Evolutionary conservation across 1,284 basidiomycete species (phyloP).

Genomic region (Neolentinus lepideus): DNA sequence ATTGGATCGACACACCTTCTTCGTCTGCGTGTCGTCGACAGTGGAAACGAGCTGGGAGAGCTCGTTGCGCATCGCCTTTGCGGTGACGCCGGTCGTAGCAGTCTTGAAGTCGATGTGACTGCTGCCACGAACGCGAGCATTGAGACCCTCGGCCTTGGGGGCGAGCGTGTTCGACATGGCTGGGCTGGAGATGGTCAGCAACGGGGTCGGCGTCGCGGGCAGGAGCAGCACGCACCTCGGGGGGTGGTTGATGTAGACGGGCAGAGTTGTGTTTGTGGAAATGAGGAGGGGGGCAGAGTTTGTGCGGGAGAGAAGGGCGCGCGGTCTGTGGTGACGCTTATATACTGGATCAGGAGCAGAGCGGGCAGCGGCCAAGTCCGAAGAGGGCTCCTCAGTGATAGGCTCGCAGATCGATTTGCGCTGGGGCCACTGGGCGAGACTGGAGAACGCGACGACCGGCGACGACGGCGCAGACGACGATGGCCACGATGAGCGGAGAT

Average conservation of each 20-base stretch:
- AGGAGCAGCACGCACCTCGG: conserved; percentile 15
- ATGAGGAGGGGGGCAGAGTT: conserved; percentile 40
- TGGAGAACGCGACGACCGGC: conserved; percentile 17
- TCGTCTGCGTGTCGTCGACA: conserved; percentile 72
- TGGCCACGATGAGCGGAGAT: conserved; percentile 7
- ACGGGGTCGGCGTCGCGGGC: background rate
- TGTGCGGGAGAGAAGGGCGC: conserved; percentile 4
- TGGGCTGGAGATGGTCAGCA: conserved; percentile 10
- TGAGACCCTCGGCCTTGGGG: conserved; percentile 56
- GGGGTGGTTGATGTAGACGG: conserved; percentile 46
- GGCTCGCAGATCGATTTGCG: conserved; percentile 38
- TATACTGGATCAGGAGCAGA: conserved; percentile 4
- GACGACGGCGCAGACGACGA: conserved; percentile 10
- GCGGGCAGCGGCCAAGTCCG: conserved; percentile 7
- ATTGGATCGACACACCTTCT: conserved; percentile 56
- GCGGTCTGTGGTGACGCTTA: conserved; percentile 12
- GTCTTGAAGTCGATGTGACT: conserved; percentile 91
- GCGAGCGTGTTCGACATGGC: conserved; percentile 49
- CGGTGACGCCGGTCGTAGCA: conserved; percentile 94
- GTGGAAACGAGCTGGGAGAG: conserved; percentile 88
- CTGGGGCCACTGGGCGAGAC: conserved; percentile 5
- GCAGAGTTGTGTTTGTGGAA: conserved; percentile 56
- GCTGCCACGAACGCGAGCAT: conserved; percentile 57
- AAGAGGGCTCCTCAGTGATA: conserved; percentile 37
- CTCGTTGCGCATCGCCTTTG: conserved; percentile 99